phyloP scores from a whole-genome alignment of 768 basidiomycete genomes.

The Nidularia pulvinata region DNA sequence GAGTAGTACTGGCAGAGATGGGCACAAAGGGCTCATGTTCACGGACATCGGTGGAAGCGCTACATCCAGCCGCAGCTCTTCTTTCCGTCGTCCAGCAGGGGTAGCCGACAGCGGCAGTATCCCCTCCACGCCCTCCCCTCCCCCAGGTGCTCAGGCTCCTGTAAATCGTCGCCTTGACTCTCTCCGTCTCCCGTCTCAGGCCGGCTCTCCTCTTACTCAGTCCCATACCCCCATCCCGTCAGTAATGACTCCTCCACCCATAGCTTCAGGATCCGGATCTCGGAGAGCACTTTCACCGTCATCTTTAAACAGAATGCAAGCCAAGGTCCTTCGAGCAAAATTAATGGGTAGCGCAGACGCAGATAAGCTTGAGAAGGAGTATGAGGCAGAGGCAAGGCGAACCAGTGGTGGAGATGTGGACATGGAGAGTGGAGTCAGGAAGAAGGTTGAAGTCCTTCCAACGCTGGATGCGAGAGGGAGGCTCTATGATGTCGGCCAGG shows the following conservation, averaged over 20 bases:
- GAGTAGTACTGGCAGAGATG: constrained; percentile 26
- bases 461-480: constrained; percentile 84
- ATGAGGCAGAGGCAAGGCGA: constrained; percentile 66
- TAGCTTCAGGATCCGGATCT: constrained; percentile 23
- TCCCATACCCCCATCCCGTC: constrained; percentile 86
- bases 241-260: constrained; percentile 76
- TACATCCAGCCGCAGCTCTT: constrained; percentile 77
- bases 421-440: constrained; percentile 42
- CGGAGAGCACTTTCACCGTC: constrained; percentile 69
- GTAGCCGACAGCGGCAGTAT: constrained; percentile 45
- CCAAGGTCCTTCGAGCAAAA: constrained; percentile 89
- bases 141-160: constrained; percentile 24
- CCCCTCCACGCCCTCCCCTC: constrained; percentile 67
- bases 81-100: constrained; percentile 84
- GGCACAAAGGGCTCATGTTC: constrained; percentile 65
- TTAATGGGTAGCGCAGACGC: constrained; percentile 83
- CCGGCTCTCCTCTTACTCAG: constrained; percentile 56
- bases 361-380: constrained; percentile 78
- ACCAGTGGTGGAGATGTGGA: constrained; percentile 37
- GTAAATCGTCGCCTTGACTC: constrained; percentile 58
- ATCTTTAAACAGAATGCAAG: constrained; percentile 90
- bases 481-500: constrained; percentile 89
- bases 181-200: constrained; percentile 59
- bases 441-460: constrained; percentile 82
- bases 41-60: constrained; percentile 62